phyloP scores from a whole-genome alignment of 2,329 filamentous ascomycete species.

The Trichoderma pleuroti region DNA sequence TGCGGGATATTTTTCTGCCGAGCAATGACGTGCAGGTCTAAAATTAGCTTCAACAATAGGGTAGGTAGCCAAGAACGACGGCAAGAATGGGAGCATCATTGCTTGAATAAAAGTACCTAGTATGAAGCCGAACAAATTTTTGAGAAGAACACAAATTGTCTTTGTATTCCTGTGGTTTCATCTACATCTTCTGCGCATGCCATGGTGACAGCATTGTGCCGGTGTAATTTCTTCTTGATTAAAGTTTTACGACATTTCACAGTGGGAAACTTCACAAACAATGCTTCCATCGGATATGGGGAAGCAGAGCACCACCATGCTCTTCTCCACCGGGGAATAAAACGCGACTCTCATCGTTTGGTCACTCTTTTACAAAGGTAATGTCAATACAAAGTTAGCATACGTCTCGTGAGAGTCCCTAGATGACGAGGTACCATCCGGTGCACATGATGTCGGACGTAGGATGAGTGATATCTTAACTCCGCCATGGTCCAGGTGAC shows the following conservation, averaged over 20 bases:
- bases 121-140: no score
- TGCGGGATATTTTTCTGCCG: not conserved
- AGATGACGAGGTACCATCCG: not conserved
- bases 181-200: not conserved
- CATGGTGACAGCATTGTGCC: not conserved
- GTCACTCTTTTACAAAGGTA: not conserved
- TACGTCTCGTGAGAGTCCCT: not conserved
- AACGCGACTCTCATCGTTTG: not conserved
- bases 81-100: not conserved
- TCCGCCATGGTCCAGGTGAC: not conserved
- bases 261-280: not conserved
- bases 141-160: not conserved
- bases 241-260: not conserved
- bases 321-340: not conserved
- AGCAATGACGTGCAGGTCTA: not conserved
- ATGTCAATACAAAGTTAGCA: not conserved
- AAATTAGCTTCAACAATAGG: not conserved
- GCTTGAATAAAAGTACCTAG: no score
- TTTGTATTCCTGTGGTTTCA: not conserved
- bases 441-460: not conserved
- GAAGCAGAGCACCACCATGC: not conserved
- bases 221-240: not conserved
- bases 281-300: not conserved
- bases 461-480: not conserved
- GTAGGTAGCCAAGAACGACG: not conserved